Evolutionary conservation across 2,329 filamentous ascomycete species (phyloP), one percentile per base, ranked within the genome.

Genomic region (Hypoxylon sp.): DNA sequence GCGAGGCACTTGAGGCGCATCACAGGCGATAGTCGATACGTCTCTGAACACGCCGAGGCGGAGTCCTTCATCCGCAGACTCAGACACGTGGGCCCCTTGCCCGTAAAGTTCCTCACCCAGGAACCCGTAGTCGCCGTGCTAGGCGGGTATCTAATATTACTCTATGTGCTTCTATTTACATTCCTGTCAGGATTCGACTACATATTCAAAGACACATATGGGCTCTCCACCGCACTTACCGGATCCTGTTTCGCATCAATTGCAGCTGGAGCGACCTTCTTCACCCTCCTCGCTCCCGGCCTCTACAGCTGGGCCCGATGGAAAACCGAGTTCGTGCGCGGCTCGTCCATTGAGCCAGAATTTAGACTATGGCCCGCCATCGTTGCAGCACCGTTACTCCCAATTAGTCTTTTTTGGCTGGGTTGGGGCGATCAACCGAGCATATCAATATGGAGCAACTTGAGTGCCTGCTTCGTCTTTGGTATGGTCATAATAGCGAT

Each of bases 341-440:
- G 81, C 1, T 69, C 73, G 4, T 56, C 71, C 75, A 10, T 77
- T 87, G 78, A 82, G 2, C 86, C 86, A 0, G 87, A 89, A 63
- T 84, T 85, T 41, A 80, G 86, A 5, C 77, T 89, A 0, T 87
- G 82, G 79, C 86, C 82, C 52, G 80, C 81, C 2, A 87, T 62
- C 23, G 32, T 56, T 3, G 51, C 60, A n/a, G 60, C 60, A 17
- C 41, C 34, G 6, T 21, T 62, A 13, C 60, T 89, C 76, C 85
- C 86, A 0, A 77, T 87, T 30, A 80, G 79, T 0, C 78, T 89
- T 2, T 87, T 89, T 74, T 89, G 86, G 86, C 85, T 89, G 76
- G 86, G 81, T 0, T 89, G 86, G 86, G 87, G 83, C 0, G 79
- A 80, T 36, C 79, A 81, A 60, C 53, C 75, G 0, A 74, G n/a